Evolutionary conservation across 495 filamentous ascomycete genomes (phyloP), one percentile per base, ranked within the genome.

Genomic region (Annulohypoxylon bovei): DNA sequence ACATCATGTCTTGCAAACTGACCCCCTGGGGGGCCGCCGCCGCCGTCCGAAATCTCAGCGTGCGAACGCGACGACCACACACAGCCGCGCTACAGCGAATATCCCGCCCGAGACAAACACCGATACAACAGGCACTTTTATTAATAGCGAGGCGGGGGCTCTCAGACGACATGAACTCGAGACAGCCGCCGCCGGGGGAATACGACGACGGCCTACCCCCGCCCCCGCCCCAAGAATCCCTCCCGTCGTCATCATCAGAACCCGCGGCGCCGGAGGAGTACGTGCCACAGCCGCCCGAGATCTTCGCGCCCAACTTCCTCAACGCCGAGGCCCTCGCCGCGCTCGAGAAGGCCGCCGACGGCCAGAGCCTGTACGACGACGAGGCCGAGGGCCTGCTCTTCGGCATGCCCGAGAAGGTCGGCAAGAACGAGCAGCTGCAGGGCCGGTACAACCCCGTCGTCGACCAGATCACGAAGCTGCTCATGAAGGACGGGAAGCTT

Each of bases 401-500:
- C 76, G 85, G 84, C 3, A 79, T 91, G 65, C 95, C 95, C 7
- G 77, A 81, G n/a, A 79, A 88, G 23, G 87, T 89, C 18, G 82
- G 88, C 18, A 84, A 85, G 27, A 81, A 87, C 9, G 76, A 85
- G 61, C 85, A 93, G 76, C 80, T 92, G 69, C 89, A 92, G 66
- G 78, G 92, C 65, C 87, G 95, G 59, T 96, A 98, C 76, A 90
- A 96, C 72, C 85, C 91, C 2, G 78, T 98, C 22, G 81, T 98
- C 32, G 81, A 89, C 46, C 95, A 97, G 82, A 84, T 98, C 69
- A 97, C 93, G 16, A 94, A 93, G 79, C 85, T 97, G 58, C 67
- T 99, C 57, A 99, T 98, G 95, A 81, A 83, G 66, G 86, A 97
- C 80, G 95, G 95, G 50, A 97, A 97, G 80, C 83, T 94, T 74